These are phyloP conservation scores for Asclepias syriaca DNA, from an alignment of 257 asterid genomes.

Conservation along the genomic window DNA sequence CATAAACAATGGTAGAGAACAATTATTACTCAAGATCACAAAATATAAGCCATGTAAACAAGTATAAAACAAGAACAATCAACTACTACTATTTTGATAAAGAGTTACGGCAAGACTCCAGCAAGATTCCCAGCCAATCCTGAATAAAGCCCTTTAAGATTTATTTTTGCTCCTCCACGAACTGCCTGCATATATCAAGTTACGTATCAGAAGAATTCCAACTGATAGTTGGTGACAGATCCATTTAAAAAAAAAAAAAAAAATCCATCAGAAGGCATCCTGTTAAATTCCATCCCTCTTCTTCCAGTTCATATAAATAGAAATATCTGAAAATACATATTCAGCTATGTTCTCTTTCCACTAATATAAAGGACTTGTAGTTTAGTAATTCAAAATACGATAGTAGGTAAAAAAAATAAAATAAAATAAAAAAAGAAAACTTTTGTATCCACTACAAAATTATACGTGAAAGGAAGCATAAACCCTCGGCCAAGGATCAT, in stretches of 20 bases:
- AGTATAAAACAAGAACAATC: background rate
- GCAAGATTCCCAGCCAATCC: constrained; percentile 95
- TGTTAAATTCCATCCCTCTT: background rate
- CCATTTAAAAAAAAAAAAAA: background rate
- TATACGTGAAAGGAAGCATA: background rate
- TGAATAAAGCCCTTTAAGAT: constrained; percentile 84
- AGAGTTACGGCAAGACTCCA: constrained; percentile 93
- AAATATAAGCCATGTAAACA: background rate
- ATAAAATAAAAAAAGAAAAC: background rate
- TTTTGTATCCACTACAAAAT: background rate
- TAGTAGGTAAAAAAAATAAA: background rate
- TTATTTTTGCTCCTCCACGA: constrained; percentile 85
- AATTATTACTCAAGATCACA: background rate
- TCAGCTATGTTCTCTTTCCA: background rate
- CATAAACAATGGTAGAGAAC: background rate
- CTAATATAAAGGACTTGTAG: background rate
- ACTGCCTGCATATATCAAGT: constrained; percentile 55
- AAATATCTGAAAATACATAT: background rate
- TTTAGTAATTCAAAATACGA: background rate
- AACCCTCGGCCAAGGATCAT: background rate
- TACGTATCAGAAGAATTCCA: background rate
- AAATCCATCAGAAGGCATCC: background rate
- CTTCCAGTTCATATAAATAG: background rate
- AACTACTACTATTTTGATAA: constrained; percentile 1
- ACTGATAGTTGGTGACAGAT: background rate